Percentiles rank a stretch among this genome's conserved stretches.
phyloP scores from a whole-genome alignment of 768 basidiomycete genomes.

The Amanita jacksonii region DNA sequence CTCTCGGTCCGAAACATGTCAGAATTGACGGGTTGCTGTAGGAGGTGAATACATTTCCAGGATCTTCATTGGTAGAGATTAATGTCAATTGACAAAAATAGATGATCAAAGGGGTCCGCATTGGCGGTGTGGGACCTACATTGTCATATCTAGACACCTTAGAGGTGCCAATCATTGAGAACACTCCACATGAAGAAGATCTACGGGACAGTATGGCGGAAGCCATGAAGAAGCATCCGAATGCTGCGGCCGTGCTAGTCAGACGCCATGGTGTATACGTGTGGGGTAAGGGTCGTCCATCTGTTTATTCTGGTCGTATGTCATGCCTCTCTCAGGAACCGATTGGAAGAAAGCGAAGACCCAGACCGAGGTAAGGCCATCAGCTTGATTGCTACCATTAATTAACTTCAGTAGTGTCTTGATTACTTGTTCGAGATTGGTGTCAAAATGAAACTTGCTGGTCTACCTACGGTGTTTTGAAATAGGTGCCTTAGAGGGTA shows the following conservation, averaged over 20 bases:
- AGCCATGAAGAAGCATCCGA: slow-evolving; percentile 72
- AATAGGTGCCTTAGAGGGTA: neutral
- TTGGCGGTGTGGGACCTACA: slow-evolving; percentile 66
- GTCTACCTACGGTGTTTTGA: slow-evolving; percentile 34
- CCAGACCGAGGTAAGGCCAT: slow-evolving; percentile 58
- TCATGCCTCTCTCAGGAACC: slow-evolving; percentile 23
- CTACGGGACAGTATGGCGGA: slow-evolving; percentile 82
- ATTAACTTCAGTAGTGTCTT: slow-evolving; percentile 45
- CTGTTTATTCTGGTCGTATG: slow-evolving; percentile 8
- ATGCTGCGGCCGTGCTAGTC: slow-evolving; percentile 71
- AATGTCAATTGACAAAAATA: slow-evolving; percentile 19
- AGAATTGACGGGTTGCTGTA: slow-evolving; percentile 1
- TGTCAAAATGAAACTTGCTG: slow-evolving; percentile 70
- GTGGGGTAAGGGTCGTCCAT: slow-evolving; percentile 48
- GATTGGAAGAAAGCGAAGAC: slow-evolving; percentile 89
- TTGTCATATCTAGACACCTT: slow-evolving; percentile 81
- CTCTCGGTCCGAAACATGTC: too few species aligned
- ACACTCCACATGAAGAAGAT: slow-evolving; percentile 87
- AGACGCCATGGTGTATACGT: slow-evolving; percentile 77
- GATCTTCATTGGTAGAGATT: neutral
- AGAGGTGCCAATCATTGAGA: slow-evolving; percentile 81
- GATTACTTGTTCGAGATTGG: slow-evolving; percentile 88
- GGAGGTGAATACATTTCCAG: slow-evolving; percentile 32
- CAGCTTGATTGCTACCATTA: neutral
- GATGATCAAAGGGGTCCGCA: slow-evolving; percentile 89